Percentiles rank a stretch among this genome's conserved stretches.
Evolutionary conservation across 2,329 filamentous ascomycete species (phyloP).

Genomic region (Colletotrichum abscissum): DNA sequence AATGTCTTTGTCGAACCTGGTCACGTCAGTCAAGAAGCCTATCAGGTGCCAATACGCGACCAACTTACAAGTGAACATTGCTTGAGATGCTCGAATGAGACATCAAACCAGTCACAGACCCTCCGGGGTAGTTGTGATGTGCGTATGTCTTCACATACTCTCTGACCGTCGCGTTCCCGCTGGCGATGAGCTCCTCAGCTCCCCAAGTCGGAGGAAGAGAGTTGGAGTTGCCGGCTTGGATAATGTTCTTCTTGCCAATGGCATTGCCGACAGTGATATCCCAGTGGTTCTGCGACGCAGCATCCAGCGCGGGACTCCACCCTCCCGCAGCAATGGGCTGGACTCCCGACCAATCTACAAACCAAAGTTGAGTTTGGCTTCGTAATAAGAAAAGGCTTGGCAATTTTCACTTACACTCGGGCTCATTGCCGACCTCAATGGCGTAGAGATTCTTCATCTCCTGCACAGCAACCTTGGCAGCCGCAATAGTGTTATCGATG

Average conservation of each 20-base stretch:
- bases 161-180: constrained; percentile 48
- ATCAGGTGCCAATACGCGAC: too few species aligned
- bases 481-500: constrained; percentile 64
- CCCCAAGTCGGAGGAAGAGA: constrained; percentile 49
- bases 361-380: not conserved
- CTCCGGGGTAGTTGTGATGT: constrained; percentile 62
- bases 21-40: constrained; percentile 36
- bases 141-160: constrained; percentile 55
- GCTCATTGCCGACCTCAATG: constrained; percentile 69
- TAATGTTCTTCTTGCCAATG: constrained; percentile 46
- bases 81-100: constrained; percentile 53
- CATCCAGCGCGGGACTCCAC: constrained; percentile 51
- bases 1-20: constrained; percentile 53
- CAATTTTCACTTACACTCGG: constrained; percentile 56
- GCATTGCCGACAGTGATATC: constrained; percentile 48
- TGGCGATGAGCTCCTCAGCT: constrained; percentile 51
- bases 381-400: not conserved
- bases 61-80: constrained; percentile 40
- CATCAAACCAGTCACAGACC: constrained; percentile 55
- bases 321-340: constrained; percentile 51
- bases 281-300: constrained; percentile 53
- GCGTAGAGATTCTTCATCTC: constrained; percentile 62
- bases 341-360: constrained; percentile 47
- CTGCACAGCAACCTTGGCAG: constrained; percentile 56
- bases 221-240: constrained; percentile 55